Conservation (phyloP, 148 eudicot species). For the Agrostemma githago region DNA sequence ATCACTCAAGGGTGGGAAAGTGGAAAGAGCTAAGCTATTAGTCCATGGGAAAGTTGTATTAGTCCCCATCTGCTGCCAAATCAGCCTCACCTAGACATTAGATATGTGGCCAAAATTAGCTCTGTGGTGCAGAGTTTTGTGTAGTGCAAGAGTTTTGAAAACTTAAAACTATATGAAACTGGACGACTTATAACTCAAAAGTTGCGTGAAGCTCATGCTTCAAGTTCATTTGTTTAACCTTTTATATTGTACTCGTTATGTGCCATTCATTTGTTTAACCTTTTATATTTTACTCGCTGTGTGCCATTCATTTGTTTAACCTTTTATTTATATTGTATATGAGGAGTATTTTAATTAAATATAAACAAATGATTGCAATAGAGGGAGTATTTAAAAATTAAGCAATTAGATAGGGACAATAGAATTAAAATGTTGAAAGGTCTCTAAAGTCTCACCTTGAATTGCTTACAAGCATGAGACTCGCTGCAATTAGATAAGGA, state of each 20-base stretch:
- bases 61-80: background rate
- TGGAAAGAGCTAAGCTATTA: background rate
- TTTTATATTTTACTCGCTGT: background rate
- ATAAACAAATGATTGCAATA: too few species aligned
- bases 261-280: too few species aligned
- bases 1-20: background rate
- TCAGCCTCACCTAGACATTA: background rate
- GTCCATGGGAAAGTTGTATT: background rate
- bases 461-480: background rate
- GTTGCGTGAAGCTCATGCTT: background rate
- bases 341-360: too few species aligned
- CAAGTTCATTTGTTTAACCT: background rate
- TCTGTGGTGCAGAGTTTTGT: too few species aligned
- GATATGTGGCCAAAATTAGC: too few species aligned
- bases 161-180: background rate
- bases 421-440: background rate
- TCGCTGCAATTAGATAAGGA: background rate
- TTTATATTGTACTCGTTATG: background rate
- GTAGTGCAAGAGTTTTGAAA: too few species aligned
- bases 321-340: too few species aligned
- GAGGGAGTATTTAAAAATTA: too few species aligned
- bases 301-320: too few species aligned
- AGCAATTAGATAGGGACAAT: background rate
- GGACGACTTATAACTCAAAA: background rate
- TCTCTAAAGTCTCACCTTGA: background rate